A percentile compares a stretch with the other conserved stretches of the same genome.
Evolutionary conservation across 768 basidiomycete genomes (phyloP).

Genomic region (Kwoniella sp.): DNA sequence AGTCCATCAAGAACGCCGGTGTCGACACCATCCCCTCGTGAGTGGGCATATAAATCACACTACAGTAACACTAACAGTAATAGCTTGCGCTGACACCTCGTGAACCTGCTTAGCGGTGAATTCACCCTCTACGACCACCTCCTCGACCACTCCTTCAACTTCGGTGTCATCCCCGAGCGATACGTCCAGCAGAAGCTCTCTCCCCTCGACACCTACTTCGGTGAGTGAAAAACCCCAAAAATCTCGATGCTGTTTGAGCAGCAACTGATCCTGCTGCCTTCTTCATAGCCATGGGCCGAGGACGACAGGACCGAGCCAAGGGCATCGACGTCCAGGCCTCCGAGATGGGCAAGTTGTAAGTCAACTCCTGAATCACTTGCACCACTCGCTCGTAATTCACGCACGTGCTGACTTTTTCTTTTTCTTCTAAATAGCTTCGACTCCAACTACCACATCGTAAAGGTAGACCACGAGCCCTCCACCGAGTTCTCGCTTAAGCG

Average conservation of each 20-base stretch:
- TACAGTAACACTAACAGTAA: conserved; percentile 15
- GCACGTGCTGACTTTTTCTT: conserved; percentile 3
- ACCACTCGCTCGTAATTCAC: neutral
- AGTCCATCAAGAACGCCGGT: conserved; percentile 74
- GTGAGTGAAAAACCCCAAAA: conserved; percentile 35
- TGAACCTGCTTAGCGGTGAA: conserved; percentile 72
- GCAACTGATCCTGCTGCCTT: conserved; percentile 4
- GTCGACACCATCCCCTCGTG: conserved; percentile 93
- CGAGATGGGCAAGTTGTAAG: conserved; percentile 99
- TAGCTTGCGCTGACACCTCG: no score
- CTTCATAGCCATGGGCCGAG: conserved; percentile 86
- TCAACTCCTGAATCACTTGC: conserved; percentile 23
- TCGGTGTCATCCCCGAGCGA: conserved; percentile 95
- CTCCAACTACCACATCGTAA: conserved; percentile 98
- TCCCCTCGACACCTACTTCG: conserved; percentile 92
- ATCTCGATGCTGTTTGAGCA: neutral
- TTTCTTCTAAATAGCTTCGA: conserved; percentile 70
- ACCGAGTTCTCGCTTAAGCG: conserved; percentile 92
- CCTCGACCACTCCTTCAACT: conserved; percentile 91
- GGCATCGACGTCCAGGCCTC: conserved; percentile 94
- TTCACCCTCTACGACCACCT: conserved; percentile 99
- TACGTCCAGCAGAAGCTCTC: conserved; percentile 84
- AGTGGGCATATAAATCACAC: conserved; percentile 40
- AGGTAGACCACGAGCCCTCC: conserved; percentile 87
- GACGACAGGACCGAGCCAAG: conserved; percentile 76